phyloP scores from a whole-genome alignment of 176 grass and related monocot genomes.

The Poa annua region DNA sequence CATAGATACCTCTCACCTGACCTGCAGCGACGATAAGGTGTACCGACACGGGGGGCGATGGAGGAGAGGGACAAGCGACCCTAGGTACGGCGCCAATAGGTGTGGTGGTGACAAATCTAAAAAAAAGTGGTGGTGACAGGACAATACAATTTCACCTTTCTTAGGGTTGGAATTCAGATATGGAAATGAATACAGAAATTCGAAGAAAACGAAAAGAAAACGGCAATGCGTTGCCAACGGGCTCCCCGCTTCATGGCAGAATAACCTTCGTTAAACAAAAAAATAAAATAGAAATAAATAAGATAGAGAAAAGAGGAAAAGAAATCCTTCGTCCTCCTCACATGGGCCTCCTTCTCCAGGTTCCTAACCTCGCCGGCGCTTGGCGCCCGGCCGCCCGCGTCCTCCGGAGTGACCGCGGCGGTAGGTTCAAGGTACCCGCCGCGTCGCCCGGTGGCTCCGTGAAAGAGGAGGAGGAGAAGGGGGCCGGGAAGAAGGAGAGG shows the following conservation, averaged over 20 bases:
- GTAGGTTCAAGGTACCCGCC: constrained; percentile 25
- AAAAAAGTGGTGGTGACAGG: too few relatives aligned
- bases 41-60: too few relatives aligned
- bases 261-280: background rate
- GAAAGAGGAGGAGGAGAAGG: constrained; percentile 50
- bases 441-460: constrained; percentile 36
- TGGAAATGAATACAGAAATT: background rate
- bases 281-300: too few relatives aligned
- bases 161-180: background rate
- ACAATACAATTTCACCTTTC: too few relatives aligned
- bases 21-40: too few relatives aligned
- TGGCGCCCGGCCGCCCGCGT: background rate
- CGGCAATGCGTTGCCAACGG: background rate
- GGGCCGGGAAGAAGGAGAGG: constrained; percentile 40
- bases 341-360: constrained; percentile 47
- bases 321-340: constrained; percentile 4
- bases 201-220: background rate
- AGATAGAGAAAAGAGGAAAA: background rate
- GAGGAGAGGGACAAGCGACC: too few relatives aligned
- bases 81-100: too few relatives aligned
- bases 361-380: constrained; percentile 38
- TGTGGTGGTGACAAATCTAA: too few relatives aligned
- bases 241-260: background rate
- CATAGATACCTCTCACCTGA: too few relatives aligned
- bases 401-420: constrained; percentile 18